These are phyloP conservation scores for Blastobotrys illinoisensis DNA, from an alignment of 1,139 yeast genomes.

Conservation along the genomic window DNA sequence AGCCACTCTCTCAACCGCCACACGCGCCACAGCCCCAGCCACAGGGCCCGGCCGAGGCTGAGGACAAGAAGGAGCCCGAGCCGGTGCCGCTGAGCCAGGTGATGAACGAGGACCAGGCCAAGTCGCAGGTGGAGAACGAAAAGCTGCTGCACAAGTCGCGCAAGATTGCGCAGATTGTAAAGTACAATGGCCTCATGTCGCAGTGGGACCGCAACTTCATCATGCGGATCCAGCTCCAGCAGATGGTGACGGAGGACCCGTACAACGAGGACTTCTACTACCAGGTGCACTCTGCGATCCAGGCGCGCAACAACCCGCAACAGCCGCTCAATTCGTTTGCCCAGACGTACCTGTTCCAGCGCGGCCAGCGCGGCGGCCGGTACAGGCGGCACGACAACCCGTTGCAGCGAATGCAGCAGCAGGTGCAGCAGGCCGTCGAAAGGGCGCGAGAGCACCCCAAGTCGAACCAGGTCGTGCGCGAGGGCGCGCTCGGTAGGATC, in stretches of 20 bases:
- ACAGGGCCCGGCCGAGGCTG: neutral
- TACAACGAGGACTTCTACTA: constrained; percentile 94
- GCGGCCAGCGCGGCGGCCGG: constrained; percentile 83
- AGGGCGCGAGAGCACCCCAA: constrained; percentile 89
- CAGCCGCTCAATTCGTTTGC: constrained; percentile 63
- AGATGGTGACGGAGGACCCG: constrained; percentile 95
- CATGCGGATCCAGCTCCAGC: constrained; percentile 89
- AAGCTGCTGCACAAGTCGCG: constrained; percentile 65
- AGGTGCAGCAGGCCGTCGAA: constrained; percentile 93
- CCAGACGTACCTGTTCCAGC: constrained; percentile 88
- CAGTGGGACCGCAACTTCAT: constrained; percentile 95
- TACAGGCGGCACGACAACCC: constrained; percentile 81
- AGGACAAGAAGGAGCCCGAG: constrained; percentile 3
- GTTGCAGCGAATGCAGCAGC: constrained; percentile 96
- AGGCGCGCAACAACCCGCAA: constrained; percentile 47
- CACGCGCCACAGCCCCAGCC: constrained; percentile 10
- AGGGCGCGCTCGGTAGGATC: constrained; percentile 89
- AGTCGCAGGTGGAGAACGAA: constrained; percentile 23
- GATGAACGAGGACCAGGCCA: constrained; percentile 32
- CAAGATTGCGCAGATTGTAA: constrained; percentile 71
- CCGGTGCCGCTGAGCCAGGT: constrained; percentile 24
- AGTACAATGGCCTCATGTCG: constrained; percentile 90
- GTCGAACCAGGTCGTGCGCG: constrained; percentile 63
- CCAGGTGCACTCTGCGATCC: constrained; percentile 87
- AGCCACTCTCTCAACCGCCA: too few relatives aligned